phyloP scores from a whole-genome alignment of 1,139 yeast species.

The Pichia inconspicua region DNA sequence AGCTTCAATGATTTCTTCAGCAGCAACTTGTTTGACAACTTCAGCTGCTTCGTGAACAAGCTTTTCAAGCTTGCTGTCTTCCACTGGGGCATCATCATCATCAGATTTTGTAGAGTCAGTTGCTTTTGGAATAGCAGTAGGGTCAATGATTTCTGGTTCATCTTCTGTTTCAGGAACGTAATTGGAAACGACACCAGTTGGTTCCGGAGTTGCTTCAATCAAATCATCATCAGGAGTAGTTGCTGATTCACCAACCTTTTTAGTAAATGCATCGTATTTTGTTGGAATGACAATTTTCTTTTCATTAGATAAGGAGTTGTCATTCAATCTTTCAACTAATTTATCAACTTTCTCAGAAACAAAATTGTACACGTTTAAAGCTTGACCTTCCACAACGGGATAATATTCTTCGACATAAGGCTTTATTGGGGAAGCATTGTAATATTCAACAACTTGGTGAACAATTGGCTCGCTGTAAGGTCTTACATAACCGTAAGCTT shows the following conservation, averaged over 20 bases:
- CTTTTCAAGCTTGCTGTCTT: conserved; percentile 5
- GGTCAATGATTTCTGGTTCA: conserved; percentile 2
- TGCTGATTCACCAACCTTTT: conserved; percentile 4
- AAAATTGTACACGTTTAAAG: not conserved
- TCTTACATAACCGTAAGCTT: conserved; percentile 10
- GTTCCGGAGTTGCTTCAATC: conserved; percentile 8
- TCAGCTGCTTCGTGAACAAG: conserved; percentile 16
- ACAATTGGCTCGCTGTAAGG: conserved; percentile 18
- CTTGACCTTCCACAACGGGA: conserved; percentile 3
- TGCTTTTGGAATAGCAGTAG: conserved; percentile 5
- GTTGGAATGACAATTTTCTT: conserved; percentile 11
- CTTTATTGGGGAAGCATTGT: conserved; percentile 19
- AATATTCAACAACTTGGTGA: conserved; percentile 12
- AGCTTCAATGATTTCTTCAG: conserved; percentile 18
- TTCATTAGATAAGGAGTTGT: conserved; percentile 6
- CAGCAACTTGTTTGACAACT: conserved; percentile 18
- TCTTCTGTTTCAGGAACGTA: conserved; percentile 4
- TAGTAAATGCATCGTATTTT: conserved; percentile 7
- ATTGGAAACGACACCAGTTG: not conserved
- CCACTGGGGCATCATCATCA: not conserved
- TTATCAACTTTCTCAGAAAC: not conserved
- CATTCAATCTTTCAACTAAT: conserved; percentile 6
- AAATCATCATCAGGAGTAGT: conserved; percentile 9
- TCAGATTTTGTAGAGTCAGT: conserved; percentile 3
- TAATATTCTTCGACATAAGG: conserved; percentile 9